phyloP scores from a whole-genome alignment of 2,329 filamentous ascomycete genomes.

The Pseudopyrenochaeta lycopersici region DNA sequence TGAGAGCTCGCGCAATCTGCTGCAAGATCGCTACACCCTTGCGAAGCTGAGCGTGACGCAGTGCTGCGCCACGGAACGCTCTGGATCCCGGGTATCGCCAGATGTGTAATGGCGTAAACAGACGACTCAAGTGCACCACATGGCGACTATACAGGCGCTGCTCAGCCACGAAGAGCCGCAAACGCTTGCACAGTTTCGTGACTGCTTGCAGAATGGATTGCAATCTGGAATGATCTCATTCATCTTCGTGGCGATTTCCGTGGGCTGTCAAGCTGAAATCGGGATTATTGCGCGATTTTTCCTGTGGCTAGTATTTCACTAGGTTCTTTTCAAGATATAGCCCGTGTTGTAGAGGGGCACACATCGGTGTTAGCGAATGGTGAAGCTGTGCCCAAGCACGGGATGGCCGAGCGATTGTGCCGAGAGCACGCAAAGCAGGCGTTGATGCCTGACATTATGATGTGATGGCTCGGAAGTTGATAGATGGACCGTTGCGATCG shows the following conservation, averaged over 20 bases:
- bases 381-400: not conserved
- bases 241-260: not conserved
- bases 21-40: not conserved
- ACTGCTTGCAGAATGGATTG: not conserved
- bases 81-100: not conserved
- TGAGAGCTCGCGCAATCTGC: not conserved
- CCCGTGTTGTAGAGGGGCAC: not conserved
- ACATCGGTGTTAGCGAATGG: not conserved
- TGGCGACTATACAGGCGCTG: not conserved
- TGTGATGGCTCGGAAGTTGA: not conserved
- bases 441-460: not conserved
- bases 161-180: not conserved
- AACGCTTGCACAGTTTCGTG: not conserved
- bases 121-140: not conserved
- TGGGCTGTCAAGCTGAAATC: not conserved
- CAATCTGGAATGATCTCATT: not conserved
- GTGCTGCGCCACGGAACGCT: not conserved
- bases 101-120: not conserved
- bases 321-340: not conserved
- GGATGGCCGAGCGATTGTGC: not conserved
- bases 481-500: not conserved
- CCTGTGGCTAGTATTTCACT: not conserved
- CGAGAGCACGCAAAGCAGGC: not conserved
- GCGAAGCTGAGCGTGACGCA: not conserved
- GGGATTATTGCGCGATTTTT: not conserved